Evolutionary conservation across 257 asterid species (phyloP), one percentile per base, ranked within the genome.

Genomic region (Solanum appendiculatum): DNA sequence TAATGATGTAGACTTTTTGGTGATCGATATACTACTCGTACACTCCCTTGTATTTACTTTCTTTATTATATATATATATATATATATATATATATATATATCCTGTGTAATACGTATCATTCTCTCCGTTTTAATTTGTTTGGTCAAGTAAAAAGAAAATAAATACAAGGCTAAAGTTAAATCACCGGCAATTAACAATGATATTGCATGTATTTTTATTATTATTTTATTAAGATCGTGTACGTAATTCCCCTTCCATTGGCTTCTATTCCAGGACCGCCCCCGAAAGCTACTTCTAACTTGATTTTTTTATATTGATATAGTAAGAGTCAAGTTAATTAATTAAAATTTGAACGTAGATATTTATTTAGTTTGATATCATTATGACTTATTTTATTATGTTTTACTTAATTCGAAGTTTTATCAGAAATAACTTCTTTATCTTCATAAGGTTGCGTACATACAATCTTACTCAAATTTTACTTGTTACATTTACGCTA

Each of bases 161-260:
- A 80, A 80, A 80, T 3, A 46, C 66, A 80, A 80, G 42, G 42
- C 85, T 80, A 80, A 20, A 29, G 85, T 80, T 46, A 80, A 80
- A 46, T 9, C 42, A 80, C 42, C 29, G 85, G 85, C 85, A 44
- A 78, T 78, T 78, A 44, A 25, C 13, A 44, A 78, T 80, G 0
- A 1, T 27, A 0, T 2, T 29, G 34, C 74, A 29, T 18, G 27
- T 27, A 46, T n/a, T 77, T 15, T 3, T 25, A 27, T 5, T 0
- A 73, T 36, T 80, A 46, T 46, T 46, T 29, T 33, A 80, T 4
- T 1, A 78, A 44, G 5, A 39, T 25, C 63, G 5, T 44, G 21
- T 4, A 78, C 63, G 84, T 78, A 78, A 44, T 44, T 15, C 16
- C 25, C 16, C 39, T 27, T 77, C 11, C n/a, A 77, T 42, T 42